phyloP scores from a whole-genome alignment of 345 rosid species.

The Bruguiera gymnorhiza region DNA sequence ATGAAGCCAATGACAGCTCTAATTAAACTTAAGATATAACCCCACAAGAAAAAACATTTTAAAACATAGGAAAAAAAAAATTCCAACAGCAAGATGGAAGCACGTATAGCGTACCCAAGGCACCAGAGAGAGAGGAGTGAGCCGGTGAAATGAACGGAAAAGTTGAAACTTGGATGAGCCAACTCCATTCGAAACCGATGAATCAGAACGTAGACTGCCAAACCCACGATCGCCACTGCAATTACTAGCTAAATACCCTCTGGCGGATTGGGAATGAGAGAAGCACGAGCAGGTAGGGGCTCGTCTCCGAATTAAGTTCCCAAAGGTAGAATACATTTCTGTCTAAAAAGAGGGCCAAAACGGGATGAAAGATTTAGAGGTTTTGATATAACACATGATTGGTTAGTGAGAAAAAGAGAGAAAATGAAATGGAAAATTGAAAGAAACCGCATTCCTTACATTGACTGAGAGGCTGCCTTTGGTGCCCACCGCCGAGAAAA shows the following conservation, averaged over 20 bases:
- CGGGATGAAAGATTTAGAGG: not conserved
- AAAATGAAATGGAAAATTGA: not conserved
- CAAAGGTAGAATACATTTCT: slow-evolving; percentile 38
- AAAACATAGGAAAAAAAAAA: not conserved
- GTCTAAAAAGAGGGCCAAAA: not conserved
- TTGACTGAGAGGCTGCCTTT: not conserved
- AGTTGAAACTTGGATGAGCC: slow-evolving; percentile 10
- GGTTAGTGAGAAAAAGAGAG: slow-evolving; percentile 1
- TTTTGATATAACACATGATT: not conserved
- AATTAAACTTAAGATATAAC: not conserved
- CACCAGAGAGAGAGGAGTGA: slow-evolving; percentile 15
- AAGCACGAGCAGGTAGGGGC: slow-evolving; percentile 8
- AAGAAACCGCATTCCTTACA: not conserved
- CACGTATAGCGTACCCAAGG: slow-evolving; percentile 1
- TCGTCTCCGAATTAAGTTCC: slow-evolving; percentile 30
- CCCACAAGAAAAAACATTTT: too few relatives aligned
- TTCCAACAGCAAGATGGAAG: not conserved
- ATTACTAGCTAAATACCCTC: slow-evolving; percentile 1
- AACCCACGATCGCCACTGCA: not conserved
- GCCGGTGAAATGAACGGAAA: slow-evolving; percentile 14
- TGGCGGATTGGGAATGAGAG: slow-evolving; percentile 10
- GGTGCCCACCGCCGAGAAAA: not conserved
- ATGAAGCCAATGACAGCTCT: not conserved
- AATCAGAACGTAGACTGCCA: not conserved
- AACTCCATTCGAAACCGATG: slow-evolving; percentile 5